A percentile compares a stretch with the other conserved stretches of the same genome.
These are phyloP conservation scores for Helianthus tuberosus DNA, from an alignment of 129 eudicot species.

Conservation along the genomic window DNA sequence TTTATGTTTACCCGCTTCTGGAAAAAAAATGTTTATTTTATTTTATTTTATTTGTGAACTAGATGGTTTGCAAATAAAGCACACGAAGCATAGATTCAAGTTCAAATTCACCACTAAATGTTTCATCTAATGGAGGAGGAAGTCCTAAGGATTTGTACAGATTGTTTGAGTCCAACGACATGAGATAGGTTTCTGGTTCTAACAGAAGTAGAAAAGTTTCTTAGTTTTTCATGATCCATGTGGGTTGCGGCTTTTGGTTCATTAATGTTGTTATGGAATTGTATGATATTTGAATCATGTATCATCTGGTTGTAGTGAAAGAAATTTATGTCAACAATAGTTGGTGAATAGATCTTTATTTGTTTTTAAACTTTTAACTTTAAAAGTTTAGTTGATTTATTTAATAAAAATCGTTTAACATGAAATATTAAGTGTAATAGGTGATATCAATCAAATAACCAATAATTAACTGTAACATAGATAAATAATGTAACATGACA, in stretches of 20 bases:
- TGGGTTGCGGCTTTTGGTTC: conserved; percentile 22
- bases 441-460: too few relatives aligned
- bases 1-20: too few relatives aligned
- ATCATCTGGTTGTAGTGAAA: conserved; percentile 23
- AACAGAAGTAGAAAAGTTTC: conserved; percentile 65
- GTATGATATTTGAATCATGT: conserved; percentile 42
- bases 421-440: too few relatives aligned
- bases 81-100: conserved; percentile 46
- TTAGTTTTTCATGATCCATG: conserved; percentile 22
- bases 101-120: conserved; percentile 59
- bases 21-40: too few relatives aligned
- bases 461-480: too few relatives aligned
- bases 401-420: too few relatives aligned
- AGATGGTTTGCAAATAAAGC: conserved; percentile 30
- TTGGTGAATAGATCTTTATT: too few relatives aligned
- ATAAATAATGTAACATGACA: too few relatives aligned
- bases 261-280: conserved; percentile 23
- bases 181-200: conserved; percentile 53
- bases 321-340: too few relatives aligned
- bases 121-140: conserved; percentile 62
- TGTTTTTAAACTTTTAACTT: too few relatives aligned
- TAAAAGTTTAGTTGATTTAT: too few relatives aligned
- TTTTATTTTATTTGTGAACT: too few relatives aligned
- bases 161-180: conserved; percentile 43
- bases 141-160: conserved; percentile 67